Evolutionary conservation across 345 rosid genomes (phyloP).

Genomic region (Gossypium anomalum): DNA sequence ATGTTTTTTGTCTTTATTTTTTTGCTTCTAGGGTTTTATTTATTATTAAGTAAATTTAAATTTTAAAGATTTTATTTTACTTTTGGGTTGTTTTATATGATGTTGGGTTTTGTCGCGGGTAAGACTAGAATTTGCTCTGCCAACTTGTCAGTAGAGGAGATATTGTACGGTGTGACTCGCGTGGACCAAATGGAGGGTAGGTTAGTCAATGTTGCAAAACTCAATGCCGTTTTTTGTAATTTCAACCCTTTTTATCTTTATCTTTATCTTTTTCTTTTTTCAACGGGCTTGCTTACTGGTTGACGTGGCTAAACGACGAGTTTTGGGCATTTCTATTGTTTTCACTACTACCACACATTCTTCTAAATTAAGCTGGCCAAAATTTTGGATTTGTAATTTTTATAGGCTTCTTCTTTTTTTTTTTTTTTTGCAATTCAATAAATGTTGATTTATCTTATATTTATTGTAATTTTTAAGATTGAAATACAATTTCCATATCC

Average conservation of each 20-base stretch:
- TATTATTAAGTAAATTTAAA: neutral
- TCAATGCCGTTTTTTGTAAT: neutral
- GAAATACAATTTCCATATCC: too few species aligned
- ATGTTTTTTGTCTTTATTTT: neutral
- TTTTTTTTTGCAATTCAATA: too few species aligned
- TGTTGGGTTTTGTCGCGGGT: slow-evolving; percentile 23
- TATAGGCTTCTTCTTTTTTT: too few species aligned
- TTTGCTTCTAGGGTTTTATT: slow-evolving; percentile 23
- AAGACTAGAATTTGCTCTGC: slow-evolving; percentile 20
- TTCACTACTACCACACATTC: neutral
- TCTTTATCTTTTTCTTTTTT: neutral
- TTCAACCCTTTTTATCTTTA: neutral
- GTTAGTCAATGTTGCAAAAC: slow-evolving; percentile 18
- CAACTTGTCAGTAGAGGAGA: slow-evolving; percentile 30
- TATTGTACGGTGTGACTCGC: slow-evolving; percentile 21
- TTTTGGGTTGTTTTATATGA: neutral
- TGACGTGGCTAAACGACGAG: neutral
- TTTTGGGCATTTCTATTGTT: neutral
- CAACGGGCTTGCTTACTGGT: neutral
- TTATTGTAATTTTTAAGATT: too few species aligned
- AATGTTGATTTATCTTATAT: too few species aligned
- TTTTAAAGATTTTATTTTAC: neutral
- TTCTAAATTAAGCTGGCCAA: neutral
- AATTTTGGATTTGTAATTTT: too few species aligned
- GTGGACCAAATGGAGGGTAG: slow-evolving; percentile 18